Evolutionary conservation across 2,329 filamentous ascomycete genomes (phyloP), one percentile per base, ranked within the genome.

Genomic region (Drechslerella dactyloides): DNA sequence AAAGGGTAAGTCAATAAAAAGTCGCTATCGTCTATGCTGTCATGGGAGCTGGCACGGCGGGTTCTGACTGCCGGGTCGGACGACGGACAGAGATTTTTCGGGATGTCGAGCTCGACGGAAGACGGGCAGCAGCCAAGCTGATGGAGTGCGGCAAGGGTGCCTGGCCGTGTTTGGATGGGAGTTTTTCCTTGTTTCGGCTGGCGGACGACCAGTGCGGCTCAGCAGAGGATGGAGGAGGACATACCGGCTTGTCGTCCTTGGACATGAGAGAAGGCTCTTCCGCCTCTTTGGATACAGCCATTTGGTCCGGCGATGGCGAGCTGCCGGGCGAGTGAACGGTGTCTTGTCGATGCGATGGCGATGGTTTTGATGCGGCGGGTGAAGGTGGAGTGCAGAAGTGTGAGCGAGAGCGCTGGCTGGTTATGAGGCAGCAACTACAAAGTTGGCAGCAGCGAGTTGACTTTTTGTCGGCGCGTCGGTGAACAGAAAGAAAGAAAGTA

Each of bases 201-300:
- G 58, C 52, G 27, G 58, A 51, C 58, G 53, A 30, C 30, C 51
- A 2, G 27, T 64, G 59, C 66, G 59, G 65, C 59, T 64, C 53
- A 58, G 23, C 17, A 30, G n/a, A 19, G 5, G 13, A 40, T 13
- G 11, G n/a, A 50, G 17, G 21, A n/a, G 21, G 23, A 72, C 68
- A 30, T 61, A 72, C 68, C 13, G 68, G 60, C 56, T 72, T 72
- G 55, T 65, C 55, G 60, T 65, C 68, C 55, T 72, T 72, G 42
- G 68, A 54, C 55, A 72, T 65, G n/a, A 61, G 56, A 42, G 33
- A 40, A 37, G 24, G 37, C 51, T 72, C 60, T 55, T 33, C 27
- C 4, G 27, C 27, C 8, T 72, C 68, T 46, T 72, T 72, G 13
- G 68, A 72, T 55, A 72, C 60, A n/a, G 68, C 68, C 68, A 72